Percentiles rank a stretch among this genome's conserved stretches.
Evolutionary conservation across 2,329 filamentous ascomycete species (phyloP).

Genomic region (Colletotrichum tamarilloi): DNA sequence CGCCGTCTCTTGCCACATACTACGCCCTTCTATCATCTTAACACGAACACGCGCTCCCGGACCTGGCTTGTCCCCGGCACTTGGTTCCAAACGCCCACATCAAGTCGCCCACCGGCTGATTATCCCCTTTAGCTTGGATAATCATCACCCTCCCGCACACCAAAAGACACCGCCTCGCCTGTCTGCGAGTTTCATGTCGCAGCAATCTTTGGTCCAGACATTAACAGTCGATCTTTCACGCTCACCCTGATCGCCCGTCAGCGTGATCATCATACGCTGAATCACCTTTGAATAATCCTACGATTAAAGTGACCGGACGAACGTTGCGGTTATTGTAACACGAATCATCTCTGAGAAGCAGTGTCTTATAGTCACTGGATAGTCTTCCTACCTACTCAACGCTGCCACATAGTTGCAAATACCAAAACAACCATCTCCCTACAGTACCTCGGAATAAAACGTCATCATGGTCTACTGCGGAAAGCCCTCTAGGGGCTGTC

Average conservation of each 20-base stretch:
- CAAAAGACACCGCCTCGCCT: neutral
- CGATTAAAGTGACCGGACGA: neutral
- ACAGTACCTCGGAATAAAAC: neutral
- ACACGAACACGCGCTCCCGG: constrained; percentile 30
- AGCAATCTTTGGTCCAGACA: neutral
- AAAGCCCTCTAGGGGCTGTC: constrained; percentile 75
- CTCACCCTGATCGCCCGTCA: constrained; percentile 12
- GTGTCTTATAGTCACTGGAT: neutral
- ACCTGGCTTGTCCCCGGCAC: constrained; percentile 10
- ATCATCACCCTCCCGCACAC: neutral
- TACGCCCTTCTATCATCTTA: constrained; percentile 13
- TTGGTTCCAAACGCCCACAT: constrained; percentile 8
- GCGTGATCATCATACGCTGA: constrained; percentile 9
- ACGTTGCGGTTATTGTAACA: neutral
- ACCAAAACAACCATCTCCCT: constrained; percentile 44
- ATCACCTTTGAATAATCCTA: neutral
- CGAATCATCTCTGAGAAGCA: neutral
- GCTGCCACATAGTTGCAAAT: neutral
- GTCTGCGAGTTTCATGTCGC: constrained; percentile 12
- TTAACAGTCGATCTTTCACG: neutral
- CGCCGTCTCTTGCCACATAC: neutral
- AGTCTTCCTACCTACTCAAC: neutral
- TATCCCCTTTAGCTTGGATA: neutral
- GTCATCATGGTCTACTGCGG: constrained; percentile 72
- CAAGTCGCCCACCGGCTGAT: neutral